Percentiles rank a stretch among this genome's conserved stretches.
phyloP scores from a whole-genome alignment of 2,329 filamentous ascomycete genomes.

The Neurospora sp. region DNA sequence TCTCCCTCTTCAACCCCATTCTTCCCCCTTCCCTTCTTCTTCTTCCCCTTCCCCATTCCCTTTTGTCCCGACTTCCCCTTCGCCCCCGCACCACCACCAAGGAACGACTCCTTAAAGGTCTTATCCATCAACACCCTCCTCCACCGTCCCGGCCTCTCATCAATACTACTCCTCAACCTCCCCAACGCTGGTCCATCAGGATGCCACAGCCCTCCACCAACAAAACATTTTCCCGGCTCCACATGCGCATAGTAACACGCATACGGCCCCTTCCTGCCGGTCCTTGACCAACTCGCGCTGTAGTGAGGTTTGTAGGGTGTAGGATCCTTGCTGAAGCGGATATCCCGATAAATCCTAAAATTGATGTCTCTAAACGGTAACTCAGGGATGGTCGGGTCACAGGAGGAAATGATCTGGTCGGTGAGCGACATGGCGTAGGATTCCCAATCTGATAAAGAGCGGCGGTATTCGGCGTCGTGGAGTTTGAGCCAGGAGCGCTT shows the following conservation, averaged over 20 bases:
- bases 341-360: constrained; percentile 79
- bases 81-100: constrained; percentile 35
- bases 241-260: constrained; percentile 83
- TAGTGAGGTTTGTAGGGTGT: constrained; percentile 89
- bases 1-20: constrained; percentile 25
- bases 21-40: background rate
- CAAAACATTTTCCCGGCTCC: constrained; percentile 59
- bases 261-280: constrained; percentile 77
- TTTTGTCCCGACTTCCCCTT: background rate
- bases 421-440: constrained; percentile 66
- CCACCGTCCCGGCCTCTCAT: constrained; percentile 60
- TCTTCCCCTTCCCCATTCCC: background rate
- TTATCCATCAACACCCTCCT: constrained; percentile 55
- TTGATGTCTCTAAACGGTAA: constrained; percentile 77
- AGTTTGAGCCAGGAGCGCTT: constrained; percentile 52
- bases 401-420: constrained; percentile 53
- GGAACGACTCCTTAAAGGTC: constrained; percentile 53
- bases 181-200: constrained; percentile 59
- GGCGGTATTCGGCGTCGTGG: constrained; percentile 70
- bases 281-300: constrained; percentile 78
- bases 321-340: constrained; percentile 73
- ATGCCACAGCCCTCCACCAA: constrained; percentile 76
- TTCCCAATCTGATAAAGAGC: constrained; percentile 71
- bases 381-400: constrained; percentile 75
- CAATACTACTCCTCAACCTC: constrained; percentile 62